Conservation (phyloP, 495 filamentous ascomycete genomes). For the Aspergillus bridgeri region DNA sequence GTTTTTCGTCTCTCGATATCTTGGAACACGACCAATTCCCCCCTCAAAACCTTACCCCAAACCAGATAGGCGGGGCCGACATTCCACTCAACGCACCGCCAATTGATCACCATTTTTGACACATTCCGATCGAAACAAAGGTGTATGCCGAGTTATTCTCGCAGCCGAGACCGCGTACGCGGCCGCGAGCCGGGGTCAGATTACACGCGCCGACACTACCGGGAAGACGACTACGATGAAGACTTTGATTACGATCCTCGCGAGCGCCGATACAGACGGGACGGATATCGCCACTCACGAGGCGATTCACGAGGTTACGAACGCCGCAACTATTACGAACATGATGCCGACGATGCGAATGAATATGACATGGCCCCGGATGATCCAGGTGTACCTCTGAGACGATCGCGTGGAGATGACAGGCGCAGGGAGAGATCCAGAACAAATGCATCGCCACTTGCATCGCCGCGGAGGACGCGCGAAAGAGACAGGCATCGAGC, state of each 20-base stretch:
- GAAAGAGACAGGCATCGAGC: background rate
- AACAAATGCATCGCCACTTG: slow-evolving; percentile 9
- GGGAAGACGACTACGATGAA: slow-evolving; percentile 27
- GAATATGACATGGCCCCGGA: slow-evolving; percentile 11
- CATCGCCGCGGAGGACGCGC: slow-evolving; percentile 14
- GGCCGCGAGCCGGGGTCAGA: slow-evolving; percentile 27
- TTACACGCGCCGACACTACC: slow-evolving; percentile 19
- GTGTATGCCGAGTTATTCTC: slow-evolving; percentile 42
- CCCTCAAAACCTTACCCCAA: background rate
- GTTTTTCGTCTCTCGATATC: background rate
- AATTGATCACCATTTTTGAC: background rate
- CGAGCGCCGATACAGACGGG: slow-evolving; percentile 14
- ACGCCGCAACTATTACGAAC: slow-evolving; percentile 16
- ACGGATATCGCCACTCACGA: slow-evolving; percentile 9
- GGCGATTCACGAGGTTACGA: slow-evolving; percentile 15
- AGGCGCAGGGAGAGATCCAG: slow-evolving; percentile 25
- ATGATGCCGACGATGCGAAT: slow-evolving; percentile 6
- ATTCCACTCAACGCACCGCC: background rate
- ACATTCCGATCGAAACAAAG: slow-evolving; percentile 11
- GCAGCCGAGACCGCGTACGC: slow-evolving; percentile 39
- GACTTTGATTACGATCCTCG: slow-evolving; percentile 19
- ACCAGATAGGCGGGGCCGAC: background rate
- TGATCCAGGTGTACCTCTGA: slow-evolving; percentile 9
- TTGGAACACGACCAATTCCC: background rate
- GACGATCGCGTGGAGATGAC: slow-evolving; percentile 10